phyloP scores from a whole-genome alignment of 768 basidiomycete species.

The Lactarius akahatsu region DNA sequence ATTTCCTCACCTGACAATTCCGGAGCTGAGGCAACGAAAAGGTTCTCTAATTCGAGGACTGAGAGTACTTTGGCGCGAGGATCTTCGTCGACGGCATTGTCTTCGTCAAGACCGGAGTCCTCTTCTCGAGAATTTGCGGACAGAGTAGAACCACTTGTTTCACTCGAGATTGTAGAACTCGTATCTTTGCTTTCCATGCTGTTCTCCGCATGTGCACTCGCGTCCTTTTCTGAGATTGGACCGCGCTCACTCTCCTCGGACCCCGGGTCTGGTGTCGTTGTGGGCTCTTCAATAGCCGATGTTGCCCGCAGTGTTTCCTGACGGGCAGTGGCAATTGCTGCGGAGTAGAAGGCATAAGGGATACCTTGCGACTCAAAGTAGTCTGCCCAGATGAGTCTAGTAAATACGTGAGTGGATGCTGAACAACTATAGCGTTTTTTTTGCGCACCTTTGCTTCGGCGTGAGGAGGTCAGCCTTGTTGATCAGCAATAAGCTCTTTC shows the following conservation, averaged over 20 bases:
- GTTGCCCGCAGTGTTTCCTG: constrained; percentile 71
- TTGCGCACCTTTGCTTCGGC: constrained; percentile 68
- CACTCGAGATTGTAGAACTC: constrained; percentile 33
- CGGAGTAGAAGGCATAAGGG: constrained; percentile 90
- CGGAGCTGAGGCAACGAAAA: constrained; percentile 73
- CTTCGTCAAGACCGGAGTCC: constrained; percentile 52
- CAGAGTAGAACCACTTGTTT: constrained; percentile 25
- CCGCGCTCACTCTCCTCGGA: constrained; percentile 15
- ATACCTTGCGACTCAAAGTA: constrained; percentile 78
- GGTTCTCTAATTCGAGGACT: constrained; percentile 83
- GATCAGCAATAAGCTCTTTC: constrained; percentile 79
- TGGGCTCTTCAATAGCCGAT: constrained; percentile 23
- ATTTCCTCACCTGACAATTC: constrained; percentile 55
- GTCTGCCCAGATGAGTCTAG: constrained; percentile 85
- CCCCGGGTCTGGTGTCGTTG: background rate
- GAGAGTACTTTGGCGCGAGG: constrained; percentile 74
- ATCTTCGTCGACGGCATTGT: constrained; percentile 52
- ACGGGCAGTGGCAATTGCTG: constrained; percentile 79
- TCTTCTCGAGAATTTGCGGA: constrained; percentile 39
- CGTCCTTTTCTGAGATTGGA: constrained; percentile 31
- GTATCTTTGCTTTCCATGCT: constrained; percentile 36
- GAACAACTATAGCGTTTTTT: constrained; percentile 10
- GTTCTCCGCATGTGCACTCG: constrained; percentile 31
- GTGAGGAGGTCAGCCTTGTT: constrained; percentile 96
- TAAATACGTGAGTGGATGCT: background rate